phyloP scores from a whole-genome alignment of 2,329 filamentous ascomycete species.

The Venturia effusa region DNA sequence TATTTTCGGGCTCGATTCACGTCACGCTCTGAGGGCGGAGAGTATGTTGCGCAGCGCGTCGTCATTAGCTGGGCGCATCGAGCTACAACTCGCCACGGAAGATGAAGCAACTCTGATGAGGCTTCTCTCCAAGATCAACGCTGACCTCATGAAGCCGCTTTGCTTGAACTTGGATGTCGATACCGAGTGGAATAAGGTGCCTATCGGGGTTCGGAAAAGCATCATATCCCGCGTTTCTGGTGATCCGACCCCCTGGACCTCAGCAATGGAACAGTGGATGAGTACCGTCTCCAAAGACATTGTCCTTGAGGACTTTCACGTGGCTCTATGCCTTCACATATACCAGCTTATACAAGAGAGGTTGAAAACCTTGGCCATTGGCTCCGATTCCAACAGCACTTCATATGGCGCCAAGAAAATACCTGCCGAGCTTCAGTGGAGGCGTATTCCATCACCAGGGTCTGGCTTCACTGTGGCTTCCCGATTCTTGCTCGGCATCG shows the following conservation, averaged over 20 bases:
- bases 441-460: not conserved
- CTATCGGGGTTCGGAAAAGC: not conserved
- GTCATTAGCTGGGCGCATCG: not conserved
- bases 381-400: not conserved
- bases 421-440: not conserved
- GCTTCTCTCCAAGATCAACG: not conserved
- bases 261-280: not conserved
- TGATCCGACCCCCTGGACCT: not conserved
- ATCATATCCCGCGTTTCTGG: constrained; percentile 3
- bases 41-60: not conserved
- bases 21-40: not conserved
- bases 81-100: not conserved
- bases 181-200: not conserved
- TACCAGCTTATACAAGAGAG: constrained; percentile 2
- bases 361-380: not conserved
- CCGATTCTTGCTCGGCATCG: not conserved
- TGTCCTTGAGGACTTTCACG: not conserved
- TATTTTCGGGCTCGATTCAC: not conserved
- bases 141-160: not conserved
- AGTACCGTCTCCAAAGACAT: not conserved
- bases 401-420: not conserved
- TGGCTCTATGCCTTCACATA: not conserved
- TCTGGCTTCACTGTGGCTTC: not conserved
- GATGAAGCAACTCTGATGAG: not conserved
- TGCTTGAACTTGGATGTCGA: constrained; percentile 2